Conservation (phyloP, 768 basidiomycete genomes). For the Naganishia vishniacii region DNA sequence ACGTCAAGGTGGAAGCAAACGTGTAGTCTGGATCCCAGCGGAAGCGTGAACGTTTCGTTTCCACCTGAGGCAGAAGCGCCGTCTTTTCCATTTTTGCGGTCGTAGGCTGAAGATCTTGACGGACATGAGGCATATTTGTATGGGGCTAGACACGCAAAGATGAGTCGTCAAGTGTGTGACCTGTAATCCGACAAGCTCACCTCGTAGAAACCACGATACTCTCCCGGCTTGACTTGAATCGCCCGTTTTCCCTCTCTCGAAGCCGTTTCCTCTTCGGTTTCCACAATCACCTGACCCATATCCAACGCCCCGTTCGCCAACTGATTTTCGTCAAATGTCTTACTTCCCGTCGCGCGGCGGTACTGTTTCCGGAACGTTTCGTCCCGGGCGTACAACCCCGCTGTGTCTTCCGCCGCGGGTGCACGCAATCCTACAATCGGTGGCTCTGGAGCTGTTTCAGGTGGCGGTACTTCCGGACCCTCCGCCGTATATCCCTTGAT, state of each 20-base stretch:
- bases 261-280: conserved; percentile 28
- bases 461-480: no score
- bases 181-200: neutral
- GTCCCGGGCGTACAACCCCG: conserved; percentile 19
- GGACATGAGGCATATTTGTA: conserved; percentile 45
- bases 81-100: neutral
- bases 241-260: conserved; percentile 29
- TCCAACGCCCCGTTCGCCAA: conserved; percentile 5
- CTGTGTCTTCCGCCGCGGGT: conserved; percentile 20
- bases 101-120: conserved; percentile 37
- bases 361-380: conserved; percentile 16
- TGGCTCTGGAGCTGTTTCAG: neutral
- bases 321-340: conserved; percentile 14
- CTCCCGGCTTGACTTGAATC: conserved; percentile 34
- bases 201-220: conserved; percentile 39
- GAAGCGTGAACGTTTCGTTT: conserved; percentile 25
- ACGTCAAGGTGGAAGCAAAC: conserved; percentile 5
- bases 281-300: conserved; percentile 33
- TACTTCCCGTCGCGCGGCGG: neutral
- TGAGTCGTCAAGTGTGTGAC: neutral
- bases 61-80: conserved; percentile 26
- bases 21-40: conserved; percentile 3
- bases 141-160: conserved; percentile 35
- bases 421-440: neutral
- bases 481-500: neutral